Evolutionary conservation across 2,329 filamentous ascomycete species (phyloP).

Genomic region (Cladophialophora exuberans): DNA sequence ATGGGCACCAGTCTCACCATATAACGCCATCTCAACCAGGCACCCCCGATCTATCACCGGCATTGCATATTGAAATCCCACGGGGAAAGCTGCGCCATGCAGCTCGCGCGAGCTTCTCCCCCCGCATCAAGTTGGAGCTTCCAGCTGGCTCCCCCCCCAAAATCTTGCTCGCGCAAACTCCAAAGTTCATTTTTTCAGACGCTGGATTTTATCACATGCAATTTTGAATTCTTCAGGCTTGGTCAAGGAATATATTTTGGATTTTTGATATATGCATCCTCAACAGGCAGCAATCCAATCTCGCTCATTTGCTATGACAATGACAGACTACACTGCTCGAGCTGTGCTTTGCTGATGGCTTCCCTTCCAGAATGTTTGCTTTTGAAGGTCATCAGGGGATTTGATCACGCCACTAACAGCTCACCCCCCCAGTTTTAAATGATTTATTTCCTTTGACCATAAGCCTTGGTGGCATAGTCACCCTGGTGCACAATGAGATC

Average conservation of each 20-base stretch:
- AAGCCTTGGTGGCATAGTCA: slow-evolving; percentile 93
- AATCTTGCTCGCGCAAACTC: neutral
- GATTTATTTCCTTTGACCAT: slow-evolving; percentile 67
- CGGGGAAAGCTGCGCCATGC: neutral
- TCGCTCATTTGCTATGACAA: too few relatives aligned
- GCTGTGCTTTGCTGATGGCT: too few relatives aligned
- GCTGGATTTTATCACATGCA: neutral
- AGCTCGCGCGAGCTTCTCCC: neutral
- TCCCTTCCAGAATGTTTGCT: too few relatives aligned
- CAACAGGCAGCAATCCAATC: too few relatives aligned
- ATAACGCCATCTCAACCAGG: too few relatives aligned
- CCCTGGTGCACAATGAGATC: slow-evolving; percentile 89
- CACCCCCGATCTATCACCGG: slow-evolving; percentile 7
- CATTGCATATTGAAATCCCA: slow-evolving; percentile 1
- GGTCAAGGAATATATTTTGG: neutral
- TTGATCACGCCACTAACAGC: neutral
- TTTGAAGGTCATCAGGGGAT: too few relatives aligned
- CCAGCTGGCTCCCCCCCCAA: neutral
- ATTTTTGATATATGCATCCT: neutral
- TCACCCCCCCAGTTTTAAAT: neutral
- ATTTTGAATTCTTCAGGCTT: neutral
- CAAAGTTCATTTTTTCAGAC: neutral
- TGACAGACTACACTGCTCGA: too few relatives aligned
- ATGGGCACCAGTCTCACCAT: too few relatives aligned
- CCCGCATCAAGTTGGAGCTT: slow-evolving; percentile 8